These are phyloP conservation scores for Fusarium hainanense DNA, from an alignment of 2,329 filamentous ascomycete species.

Conservation along the genomic window DNA sequence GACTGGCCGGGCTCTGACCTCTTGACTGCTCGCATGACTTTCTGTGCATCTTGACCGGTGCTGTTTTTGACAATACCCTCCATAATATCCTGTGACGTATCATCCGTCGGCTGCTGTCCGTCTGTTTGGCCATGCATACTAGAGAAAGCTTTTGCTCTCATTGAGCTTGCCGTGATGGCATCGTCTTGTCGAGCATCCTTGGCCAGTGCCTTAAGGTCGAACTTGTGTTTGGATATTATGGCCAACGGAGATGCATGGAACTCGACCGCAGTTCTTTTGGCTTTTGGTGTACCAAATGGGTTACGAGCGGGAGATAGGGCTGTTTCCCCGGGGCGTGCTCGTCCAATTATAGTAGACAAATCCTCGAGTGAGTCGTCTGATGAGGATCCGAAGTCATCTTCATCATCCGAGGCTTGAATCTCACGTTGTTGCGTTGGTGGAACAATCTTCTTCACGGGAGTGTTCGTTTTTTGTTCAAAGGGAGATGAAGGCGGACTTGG, in stretches of 20 bases:
- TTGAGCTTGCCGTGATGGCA: constrained; percentile 66
- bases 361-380: constrained; percentile 70
- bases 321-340: constrained; percentile 37
- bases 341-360: constrained; percentile 53
- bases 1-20: constrained; percentile 57
- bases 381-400: constrained; percentile 65
- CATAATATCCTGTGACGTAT: constrained; percentile 42
- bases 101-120: constrained; percentile 11
- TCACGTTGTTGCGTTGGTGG: constrained; percentile 62
- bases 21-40: constrained; percentile 61
- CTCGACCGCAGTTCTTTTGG: constrained; percentile 58
- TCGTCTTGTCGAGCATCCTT: constrained; percentile 69
- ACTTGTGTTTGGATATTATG: constrained; percentile 67
- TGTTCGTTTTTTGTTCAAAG: constrained; percentile 39
- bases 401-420: constrained; percentile 78
- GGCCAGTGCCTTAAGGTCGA: constrained; percentile 71
- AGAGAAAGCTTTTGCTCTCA: constrained; percentile 54
- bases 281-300: constrained; percentile 56
- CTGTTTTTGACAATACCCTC: constrained; percentile 51
- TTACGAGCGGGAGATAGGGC: constrained; percentile 34
- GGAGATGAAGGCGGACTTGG: constrained; percentile 40
- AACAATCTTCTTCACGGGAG: constrained; percentile 39
- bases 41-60: constrained; percentile 58
- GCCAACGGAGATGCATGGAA: constrained; percentile 61
- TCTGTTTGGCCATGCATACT: constrained; percentile 28